These are phyloP conservation scores for Massarina eburnea DNA, from an alignment of 2,329 filamentous ascomycete genomes.

Conservation along the genomic window DNA sequence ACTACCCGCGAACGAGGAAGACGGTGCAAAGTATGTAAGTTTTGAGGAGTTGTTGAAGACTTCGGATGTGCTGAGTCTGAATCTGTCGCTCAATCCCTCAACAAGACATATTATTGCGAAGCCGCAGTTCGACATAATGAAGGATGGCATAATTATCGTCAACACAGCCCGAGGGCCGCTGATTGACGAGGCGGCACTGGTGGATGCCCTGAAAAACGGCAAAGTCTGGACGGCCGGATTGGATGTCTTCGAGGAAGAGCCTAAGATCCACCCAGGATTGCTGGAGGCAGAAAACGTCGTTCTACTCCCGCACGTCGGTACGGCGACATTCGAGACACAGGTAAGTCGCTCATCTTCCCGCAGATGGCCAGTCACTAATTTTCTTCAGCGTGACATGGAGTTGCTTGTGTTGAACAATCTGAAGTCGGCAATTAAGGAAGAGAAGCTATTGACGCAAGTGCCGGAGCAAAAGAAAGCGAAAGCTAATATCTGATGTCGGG, in stretches of 20 bases:
- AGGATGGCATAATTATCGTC: constrained; percentile 58
- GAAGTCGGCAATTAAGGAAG: constrained; percentile 58
- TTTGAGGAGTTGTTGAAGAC: constrained; percentile 58
- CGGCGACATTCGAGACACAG: constrained; percentile 62
- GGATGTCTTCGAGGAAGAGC: constrained; percentile 62
- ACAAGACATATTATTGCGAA: constrained; percentile 58
- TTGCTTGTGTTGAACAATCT: constrained; percentile 61
- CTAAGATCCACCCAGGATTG: constrained; percentile 55
- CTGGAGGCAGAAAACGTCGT: constrained; percentile 54
- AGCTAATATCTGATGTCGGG: constrained; percentile 33
- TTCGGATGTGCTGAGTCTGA: constrained; percentile 58
- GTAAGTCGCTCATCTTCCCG: constrained; percentile 23
- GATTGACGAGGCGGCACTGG: constrained; percentile 59
- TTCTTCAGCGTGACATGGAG: constrained; percentile 57
- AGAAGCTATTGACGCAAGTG: constrained; percentile 61
- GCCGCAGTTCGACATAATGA: constrained; percentile 55
- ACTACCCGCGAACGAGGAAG: constrained; percentile 43
- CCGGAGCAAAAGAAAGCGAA: constrained; percentile 57
- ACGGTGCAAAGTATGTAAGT: constrained; percentile 55
- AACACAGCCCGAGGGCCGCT: constrained; percentile 61
- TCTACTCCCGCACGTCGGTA: constrained; percentile 62
- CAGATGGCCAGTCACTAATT: constrained; percentile 10
- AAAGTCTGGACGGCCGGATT: constrained; percentile 58
- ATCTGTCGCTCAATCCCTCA: constrained; percentile 53
- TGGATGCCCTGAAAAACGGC: constrained; percentile 55